Evolutionary conservation across 1,284 basidiomycete genomes (phyloP).

Genomic region (Mycena citricolor): DNA sequence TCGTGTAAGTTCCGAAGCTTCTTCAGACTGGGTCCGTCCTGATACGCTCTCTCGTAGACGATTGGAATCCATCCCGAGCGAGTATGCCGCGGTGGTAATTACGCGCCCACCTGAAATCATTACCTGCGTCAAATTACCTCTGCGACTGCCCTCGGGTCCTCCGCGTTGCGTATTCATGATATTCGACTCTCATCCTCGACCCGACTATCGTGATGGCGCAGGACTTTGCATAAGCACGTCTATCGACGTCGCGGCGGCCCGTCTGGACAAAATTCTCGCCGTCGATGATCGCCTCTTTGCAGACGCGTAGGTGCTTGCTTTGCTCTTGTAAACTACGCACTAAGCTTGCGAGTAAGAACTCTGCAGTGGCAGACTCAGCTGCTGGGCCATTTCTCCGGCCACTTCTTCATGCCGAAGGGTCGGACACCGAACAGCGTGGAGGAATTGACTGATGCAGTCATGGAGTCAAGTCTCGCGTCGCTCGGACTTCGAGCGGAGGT

Average conservation of each 20-base stretch:
- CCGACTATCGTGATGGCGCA: constrained; percentile 54
- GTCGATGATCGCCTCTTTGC: constrained; percentile 45
- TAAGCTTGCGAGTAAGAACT: too few species aligned
- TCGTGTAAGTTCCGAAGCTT: constrained; percentile 39
- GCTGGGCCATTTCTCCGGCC: constrained; percentile 55
- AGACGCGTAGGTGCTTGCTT: too few species aligned
- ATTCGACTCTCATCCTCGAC: constrained; percentile 67
- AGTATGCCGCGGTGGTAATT: constrained; percentile 50
- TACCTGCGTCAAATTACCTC: constrained; percentile 49
- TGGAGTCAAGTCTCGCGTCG: constrained; percentile 48
- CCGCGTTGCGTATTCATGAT: constrained; percentile 47
- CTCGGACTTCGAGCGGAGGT: constrained; percentile 44
- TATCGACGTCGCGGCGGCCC: constrained; percentile 39
- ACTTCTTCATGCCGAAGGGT: constrained; percentile 44
- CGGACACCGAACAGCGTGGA: constrained; percentile 18
- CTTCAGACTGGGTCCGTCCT: background rate
- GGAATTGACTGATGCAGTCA: constrained; percentile 35
- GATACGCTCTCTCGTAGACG: constrained; percentile 25
- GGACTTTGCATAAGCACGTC: constrained; percentile 52
- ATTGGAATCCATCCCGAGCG: constrained; percentile 28
- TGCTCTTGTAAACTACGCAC: too few species aligned
- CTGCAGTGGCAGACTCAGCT: constrained; percentile 66
- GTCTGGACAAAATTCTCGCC: constrained; percentile 49
- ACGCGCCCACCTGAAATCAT: constrained; percentile 72
- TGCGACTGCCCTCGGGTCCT: constrained; percentile 24